Percentiles rank a stretch among this genome's conserved stretches.
Conservation (phyloP, 805 yeast genomes). For the Metschnikowia continentalis region DNA sequence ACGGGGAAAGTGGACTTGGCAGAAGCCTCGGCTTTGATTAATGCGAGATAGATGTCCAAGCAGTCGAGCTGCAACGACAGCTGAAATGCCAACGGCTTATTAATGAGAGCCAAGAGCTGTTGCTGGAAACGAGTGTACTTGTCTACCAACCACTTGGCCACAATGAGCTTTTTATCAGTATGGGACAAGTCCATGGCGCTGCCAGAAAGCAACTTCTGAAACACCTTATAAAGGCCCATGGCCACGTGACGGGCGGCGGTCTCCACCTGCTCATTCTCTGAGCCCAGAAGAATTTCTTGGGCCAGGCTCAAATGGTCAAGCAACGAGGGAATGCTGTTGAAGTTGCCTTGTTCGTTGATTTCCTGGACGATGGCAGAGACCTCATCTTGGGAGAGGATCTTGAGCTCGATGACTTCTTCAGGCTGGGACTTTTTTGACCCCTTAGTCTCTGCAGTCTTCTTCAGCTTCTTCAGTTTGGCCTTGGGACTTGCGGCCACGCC, state of each 20-base stretch:
- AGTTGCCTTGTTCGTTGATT: slow-evolving; percentile 43
- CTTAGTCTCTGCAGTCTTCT: background rate
- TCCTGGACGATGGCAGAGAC: slow-evolving; percentile 24
- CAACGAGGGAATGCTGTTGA: slow-evolving; percentile 51
- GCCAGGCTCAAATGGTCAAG: slow-evolving; percentile 34
- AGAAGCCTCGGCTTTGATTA: slow-evolving; percentile 53
- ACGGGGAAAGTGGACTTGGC: slow-evolving; percentile 59
- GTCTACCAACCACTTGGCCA: slow-evolving; percentile 61
- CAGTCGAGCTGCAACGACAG: slow-evolving; percentile 49
- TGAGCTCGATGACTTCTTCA: background rate
- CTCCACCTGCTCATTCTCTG: slow-evolving; percentile 25
- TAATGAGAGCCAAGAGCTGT: slow-evolving; percentile 39
- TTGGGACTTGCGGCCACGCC: background rate
- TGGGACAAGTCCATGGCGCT: slow-evolving; percentile 28
- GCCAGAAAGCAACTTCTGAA: slow-evolving; percentile 44
- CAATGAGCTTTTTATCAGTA: slow-evolving; percentile 44
- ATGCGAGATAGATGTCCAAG: slow-evolving; percentile 52
- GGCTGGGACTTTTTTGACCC: background rate
- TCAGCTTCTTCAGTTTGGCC: slow-evolving; percentile 10
- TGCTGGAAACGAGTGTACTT: slow-evolving; percentile 53
- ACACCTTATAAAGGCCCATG: slow-evolving; percentile 42
- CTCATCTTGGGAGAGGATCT: slow-evolving; percentile 19
- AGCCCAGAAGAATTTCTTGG: slow-evolving; percentile 14
- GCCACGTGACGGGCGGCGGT: slow-evolving; percentile 38
- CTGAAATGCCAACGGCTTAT: slow-evolving; percentile 40